Evolutionary conservation across 2,329 filamentous ascomycete genomes (phyloP).

Genomic region (Tolypocladium endophyticum): DNA sequence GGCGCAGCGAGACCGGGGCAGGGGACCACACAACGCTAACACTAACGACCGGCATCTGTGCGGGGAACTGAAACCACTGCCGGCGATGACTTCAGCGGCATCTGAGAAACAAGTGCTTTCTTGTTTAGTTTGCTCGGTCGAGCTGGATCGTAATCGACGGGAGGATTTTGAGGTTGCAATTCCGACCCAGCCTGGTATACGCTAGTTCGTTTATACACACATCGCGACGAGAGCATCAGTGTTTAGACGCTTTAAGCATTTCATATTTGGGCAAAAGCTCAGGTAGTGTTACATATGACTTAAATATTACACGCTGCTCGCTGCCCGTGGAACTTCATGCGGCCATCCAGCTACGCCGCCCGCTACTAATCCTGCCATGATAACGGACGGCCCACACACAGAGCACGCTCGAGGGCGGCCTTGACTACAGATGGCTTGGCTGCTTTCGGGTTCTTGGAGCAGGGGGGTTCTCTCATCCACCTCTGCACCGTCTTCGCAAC

Average conservation of each 20-base stretch:
- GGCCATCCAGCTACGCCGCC: background rate
- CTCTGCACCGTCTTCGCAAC: background rate
- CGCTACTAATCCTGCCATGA: background rate
- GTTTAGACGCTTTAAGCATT: background rate
- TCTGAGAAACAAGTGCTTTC: background rate
- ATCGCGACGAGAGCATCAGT: background rate
- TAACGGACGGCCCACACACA: background rate
- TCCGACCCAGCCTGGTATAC: no score
- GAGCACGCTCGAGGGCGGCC: background rate
- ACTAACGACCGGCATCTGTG: background rate
- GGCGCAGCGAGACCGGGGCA: background rate
- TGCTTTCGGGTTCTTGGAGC: background rate
- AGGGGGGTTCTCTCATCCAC: background rate
- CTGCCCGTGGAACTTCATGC: no score
- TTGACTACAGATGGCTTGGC: background rate
- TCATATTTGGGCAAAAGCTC: background rate
- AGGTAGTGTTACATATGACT: background rate
- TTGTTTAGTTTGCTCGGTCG: no score
- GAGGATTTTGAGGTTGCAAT: no score
- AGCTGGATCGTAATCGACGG: no score
- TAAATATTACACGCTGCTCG: background rate
- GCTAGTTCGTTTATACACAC: background rate
- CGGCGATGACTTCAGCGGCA: background rate
- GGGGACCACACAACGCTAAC: background rate
- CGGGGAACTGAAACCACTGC: background rate